Evolutionary conservation across 345 rosid species (phyloP).

Genomic region (Lepidium sativum): DNA sequence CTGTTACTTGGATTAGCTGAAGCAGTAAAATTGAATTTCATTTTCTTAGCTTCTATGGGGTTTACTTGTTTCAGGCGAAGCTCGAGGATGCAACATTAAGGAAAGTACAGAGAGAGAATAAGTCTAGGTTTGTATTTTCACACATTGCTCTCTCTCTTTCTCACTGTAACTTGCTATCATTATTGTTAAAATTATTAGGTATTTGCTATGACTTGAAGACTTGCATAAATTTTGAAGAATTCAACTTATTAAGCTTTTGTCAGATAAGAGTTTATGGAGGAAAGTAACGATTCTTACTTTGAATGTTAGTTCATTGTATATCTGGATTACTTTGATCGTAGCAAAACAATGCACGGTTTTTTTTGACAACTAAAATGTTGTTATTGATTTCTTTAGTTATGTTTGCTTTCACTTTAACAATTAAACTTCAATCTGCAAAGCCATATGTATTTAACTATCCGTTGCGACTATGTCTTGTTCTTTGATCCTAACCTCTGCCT

Average conservation of each 20-base stretch:
- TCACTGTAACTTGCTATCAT: neutral
- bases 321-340: neutral
- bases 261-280: neutral
- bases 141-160: neutral
- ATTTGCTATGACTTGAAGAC: neutral
- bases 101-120: conserved; percentile 52
- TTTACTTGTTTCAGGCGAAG: conserved; percentile 37
- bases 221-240: neutral
- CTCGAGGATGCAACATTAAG: conserved; percentile 51
- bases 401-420: neutral
- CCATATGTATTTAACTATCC: neutral
- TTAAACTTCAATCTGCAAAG: neutral
- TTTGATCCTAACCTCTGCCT: neutral
- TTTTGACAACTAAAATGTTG: neutral
- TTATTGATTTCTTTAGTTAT: neutral
- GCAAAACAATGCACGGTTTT: neutral
- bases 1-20: neutral
- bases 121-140: conserved; percentile 37
- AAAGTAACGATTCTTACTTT: neutral
- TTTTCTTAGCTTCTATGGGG: neutral
- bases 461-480: neutral
- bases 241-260: neutral
- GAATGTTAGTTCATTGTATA: neutral
- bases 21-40: neutral
- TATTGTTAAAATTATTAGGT: neutral